Conservation (phyloP, 2,329 filamentous ascomycete species). For the Claviceps sp. region DNA sequence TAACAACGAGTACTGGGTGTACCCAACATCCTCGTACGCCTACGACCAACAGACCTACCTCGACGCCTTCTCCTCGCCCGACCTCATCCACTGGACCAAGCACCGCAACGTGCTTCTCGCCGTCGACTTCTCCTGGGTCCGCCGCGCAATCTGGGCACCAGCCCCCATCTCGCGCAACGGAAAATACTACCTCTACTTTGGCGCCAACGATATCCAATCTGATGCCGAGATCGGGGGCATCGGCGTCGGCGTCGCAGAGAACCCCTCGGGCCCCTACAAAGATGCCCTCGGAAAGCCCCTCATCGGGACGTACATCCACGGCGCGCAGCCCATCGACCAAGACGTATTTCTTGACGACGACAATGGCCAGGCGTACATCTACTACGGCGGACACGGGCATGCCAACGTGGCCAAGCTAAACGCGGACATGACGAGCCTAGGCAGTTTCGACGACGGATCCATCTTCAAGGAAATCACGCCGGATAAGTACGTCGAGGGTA, state of each 20-base stretch:
- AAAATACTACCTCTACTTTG: conserved; percentile 37
- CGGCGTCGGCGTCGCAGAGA: conserved; percentile 21
- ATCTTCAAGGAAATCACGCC: conserved; percentile 32
- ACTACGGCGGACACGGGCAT: conserved; percentile 25
- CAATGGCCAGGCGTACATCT: conserved; percentile 26
- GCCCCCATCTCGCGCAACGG: conserved; percentile 29
- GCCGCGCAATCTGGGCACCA: conserved; percentile 33
- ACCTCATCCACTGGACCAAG: conserved; percentile 35
- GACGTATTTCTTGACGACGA: conserved; percentile 28
- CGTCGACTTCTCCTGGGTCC: conserved; percentile 25
- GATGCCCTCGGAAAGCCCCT: conserved; percentile 22
- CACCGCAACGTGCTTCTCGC: conserved; percentile 27
- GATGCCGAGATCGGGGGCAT: conserved; percentile 25
- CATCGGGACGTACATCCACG: conserved; percentile 26
- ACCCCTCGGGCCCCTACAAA: conserved; percentile 21
- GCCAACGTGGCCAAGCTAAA: conserved; percentile 29
- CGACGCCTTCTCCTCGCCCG: conserved; percentile 35
- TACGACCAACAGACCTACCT: conserved; percentile 36
- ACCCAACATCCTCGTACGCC: conserved; percentile 29
- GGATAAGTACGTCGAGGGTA: conserved; percentile 20
- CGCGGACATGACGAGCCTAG: conserved; percentile 27
- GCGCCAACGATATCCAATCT: conserved; percentile 31
- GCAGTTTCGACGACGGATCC: conserved; percentile 25
- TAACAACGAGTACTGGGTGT: conserved; percentile 32
- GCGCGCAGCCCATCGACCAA: conserved; percentile 31